Evolutionary conservation across 2,329 filamentous ascomycete species (phyloP), one percentile per base, ranked within the genome.

Genomic region (Colletotrichum tropicale): DNA sequence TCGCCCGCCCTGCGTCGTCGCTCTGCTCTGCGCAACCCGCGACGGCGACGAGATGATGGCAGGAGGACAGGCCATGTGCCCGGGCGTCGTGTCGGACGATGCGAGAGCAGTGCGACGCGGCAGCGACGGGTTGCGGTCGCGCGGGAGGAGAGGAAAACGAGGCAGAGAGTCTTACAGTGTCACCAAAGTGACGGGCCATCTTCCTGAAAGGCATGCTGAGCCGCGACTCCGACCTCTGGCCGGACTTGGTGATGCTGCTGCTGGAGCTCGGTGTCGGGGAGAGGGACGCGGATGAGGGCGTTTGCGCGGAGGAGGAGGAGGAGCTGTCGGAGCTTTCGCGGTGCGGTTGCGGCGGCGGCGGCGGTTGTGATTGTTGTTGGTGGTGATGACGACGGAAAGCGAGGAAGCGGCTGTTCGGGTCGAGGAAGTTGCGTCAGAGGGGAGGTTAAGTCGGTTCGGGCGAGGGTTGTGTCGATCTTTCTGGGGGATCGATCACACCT

Each of bases 121-220:
- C 34, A 52, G 43, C 43, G 43, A 12, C 43, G 43, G 43, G 18
- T n/a, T 43, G 8, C 16, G 8, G 38, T 18, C 28, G 7, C 32
- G 16, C n/a, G 55, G 18, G 48, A 58, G 68, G 71, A 60, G 34
- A 67, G 0, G 12, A 73, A 72, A 73, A 72, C 76, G 77, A 36
- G 21, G 28, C 28, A 30, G 24, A 21, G 2, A 18, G 75, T 81
- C 86, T 80, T 84, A 88, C 86, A 78, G 86, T 84, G 78, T 88
- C 87, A 80, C 87, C 87, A 76, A 88, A 86, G 66, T 86, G 86
- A 81, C 87, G 87, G 68, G 86, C 86, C 82, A 88, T 85, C 32
- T 82, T 81, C 62, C 81, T 78, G 73, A 83, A 81, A 32, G 81
- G 80, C 81, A 82, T 82, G 32, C 71, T 77, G 60, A 78, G 30